A percentile compares a stretch with the other conserved stretches of the same genome.
Conservation (phyloP, 2,329 filamentous ascomycete species). For the Aspergillus cejpii region DNA sequence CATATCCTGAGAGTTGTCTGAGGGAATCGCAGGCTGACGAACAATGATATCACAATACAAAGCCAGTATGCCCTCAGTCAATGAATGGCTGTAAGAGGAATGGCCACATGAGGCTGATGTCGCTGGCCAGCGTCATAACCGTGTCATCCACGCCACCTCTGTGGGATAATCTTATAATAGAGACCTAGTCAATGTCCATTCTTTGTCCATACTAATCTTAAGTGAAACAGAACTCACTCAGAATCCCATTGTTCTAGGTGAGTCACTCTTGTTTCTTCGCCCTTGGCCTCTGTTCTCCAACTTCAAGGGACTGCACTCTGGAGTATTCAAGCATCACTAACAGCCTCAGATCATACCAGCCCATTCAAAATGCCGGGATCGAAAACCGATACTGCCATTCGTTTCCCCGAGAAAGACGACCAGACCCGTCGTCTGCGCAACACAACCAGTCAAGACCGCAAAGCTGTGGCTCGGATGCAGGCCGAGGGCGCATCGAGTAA, state of each 20-base stretch:
- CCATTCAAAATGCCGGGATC: constrained; percentile 24
- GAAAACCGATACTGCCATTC: constrained; percentile 23
- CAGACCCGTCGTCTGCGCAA: constrained; percentile 20
- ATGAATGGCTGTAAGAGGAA: constrained; percentile 1
- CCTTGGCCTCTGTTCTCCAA: no score
- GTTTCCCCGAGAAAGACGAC: constrained; percentile 17
- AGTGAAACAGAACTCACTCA: no score
- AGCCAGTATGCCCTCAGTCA: neutral
- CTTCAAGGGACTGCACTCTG: no score
- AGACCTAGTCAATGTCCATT: neutral
- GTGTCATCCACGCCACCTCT: constrained; percentile 26
- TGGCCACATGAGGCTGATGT: constrained; percentile 12
- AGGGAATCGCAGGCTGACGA: no score
- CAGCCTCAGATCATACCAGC: neutral
- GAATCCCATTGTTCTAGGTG: no score
- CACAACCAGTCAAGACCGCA: constrained; percentile 21
- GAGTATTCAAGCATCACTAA: neutral
- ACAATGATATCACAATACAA: neutral
- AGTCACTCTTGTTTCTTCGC: no score
- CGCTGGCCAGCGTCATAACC: constrained; percentile 27
- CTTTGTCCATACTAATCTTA: neutral
- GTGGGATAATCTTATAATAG: neutral
- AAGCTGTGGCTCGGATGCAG: constrained; percentile 13
- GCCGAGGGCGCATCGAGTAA: constrained; percentile 5
- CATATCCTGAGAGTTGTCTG: no score